Base-by-base conservation (phyloP, 805 yeast genomes). In the Wickerhamiella bombiphila region DNA sequence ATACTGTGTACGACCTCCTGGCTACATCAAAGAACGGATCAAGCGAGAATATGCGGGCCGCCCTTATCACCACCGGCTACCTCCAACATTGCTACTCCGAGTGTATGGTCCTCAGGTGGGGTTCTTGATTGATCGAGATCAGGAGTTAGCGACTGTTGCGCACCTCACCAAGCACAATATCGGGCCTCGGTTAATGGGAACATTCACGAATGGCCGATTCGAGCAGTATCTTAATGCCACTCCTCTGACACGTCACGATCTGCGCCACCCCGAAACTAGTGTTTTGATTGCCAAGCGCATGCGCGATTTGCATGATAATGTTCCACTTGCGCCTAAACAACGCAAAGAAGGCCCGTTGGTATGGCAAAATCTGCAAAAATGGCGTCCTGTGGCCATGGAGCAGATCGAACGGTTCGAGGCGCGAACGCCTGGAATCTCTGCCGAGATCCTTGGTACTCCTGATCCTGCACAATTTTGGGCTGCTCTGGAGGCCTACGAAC, bases 231-330 rank as follows among this genome's bases (percentile, higher is more conserved):
- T 91, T 45, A 79, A 88, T 41, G 88, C 93, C 16, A 63, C 69
- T 38, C 77, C 97, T 1, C 66, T 91, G 49, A 73, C 75, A 26
- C 77, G 73, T 46, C 66, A 70, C 5, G 82, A 81, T 48, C 71
- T 91, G 36, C 68, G 93, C 54, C 74, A 75, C 45, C 74, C 82
- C 44, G 76, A 74, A 21, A 75, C 80, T 15, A 73, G 85, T 34
- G 75, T 77, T 46, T 79, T 81, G 64, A 77, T 91, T 45, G 96
- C 94, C 11, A 74, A 94, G 64, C 76, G 98, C 63, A 91, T 91
- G 97, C 78, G 86, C 52, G 96, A 91, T 48, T 66, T 91, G 39
- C 98, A 91, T 54, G 67, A 66, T 40, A 86, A 88, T 50, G 75
- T 91, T 16, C 73, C 71, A 11, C 60, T 91, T 37, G 68, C 71